These are phyloP conservation scores for Beauveria rudraprayagi DNA, from an alignment of 2,329 filamentous ascomycete species.

Conservation along the genomic window DNA sequence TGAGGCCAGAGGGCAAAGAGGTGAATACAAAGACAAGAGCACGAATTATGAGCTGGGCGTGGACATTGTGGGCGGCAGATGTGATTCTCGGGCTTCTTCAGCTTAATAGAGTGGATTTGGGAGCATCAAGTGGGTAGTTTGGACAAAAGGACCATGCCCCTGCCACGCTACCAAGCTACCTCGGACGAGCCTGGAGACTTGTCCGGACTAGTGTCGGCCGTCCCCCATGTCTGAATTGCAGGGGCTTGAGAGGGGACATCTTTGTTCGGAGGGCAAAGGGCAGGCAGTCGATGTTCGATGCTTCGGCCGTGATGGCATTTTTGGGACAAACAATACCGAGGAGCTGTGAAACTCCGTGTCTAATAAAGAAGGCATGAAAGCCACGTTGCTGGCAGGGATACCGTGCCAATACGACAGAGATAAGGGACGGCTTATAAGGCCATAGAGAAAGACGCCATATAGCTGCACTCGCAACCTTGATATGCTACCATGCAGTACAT, in stretches of 20 bases:
- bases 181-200: not conserved
- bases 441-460: not conserved
- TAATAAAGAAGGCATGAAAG: not conserved
- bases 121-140: not conserved
- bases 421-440: not conserved
- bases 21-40: not conserved
- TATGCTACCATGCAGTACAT: not conserved
- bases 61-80: slow-evolving; percentile 4
- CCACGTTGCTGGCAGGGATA: slow-evolving; percentile 5
- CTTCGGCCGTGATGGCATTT: not conserved
- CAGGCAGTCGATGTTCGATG: not conserved
- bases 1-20: not conserved
- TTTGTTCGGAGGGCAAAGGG: not conserved
- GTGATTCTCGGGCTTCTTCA: not conserved
- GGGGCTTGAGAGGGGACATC: not conserved
- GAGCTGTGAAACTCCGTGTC: not conserved
- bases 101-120: slow-evolving; percentile 1
- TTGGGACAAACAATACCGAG: not conserved
- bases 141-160: slow-evolving; percentile 11
- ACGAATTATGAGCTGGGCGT: not conserved
- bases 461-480: not conserved
- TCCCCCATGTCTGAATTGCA: slow-evolving; percentile 1
- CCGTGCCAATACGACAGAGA: not conserved
- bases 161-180: slow-evolving; percentile 8
- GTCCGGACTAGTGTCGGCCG: slow-evolving; percentile 6